phyloP scores from a whole-genome alignment of 2,329 filamentous ascomycete species.

The Madurella fahalii region DNA sequence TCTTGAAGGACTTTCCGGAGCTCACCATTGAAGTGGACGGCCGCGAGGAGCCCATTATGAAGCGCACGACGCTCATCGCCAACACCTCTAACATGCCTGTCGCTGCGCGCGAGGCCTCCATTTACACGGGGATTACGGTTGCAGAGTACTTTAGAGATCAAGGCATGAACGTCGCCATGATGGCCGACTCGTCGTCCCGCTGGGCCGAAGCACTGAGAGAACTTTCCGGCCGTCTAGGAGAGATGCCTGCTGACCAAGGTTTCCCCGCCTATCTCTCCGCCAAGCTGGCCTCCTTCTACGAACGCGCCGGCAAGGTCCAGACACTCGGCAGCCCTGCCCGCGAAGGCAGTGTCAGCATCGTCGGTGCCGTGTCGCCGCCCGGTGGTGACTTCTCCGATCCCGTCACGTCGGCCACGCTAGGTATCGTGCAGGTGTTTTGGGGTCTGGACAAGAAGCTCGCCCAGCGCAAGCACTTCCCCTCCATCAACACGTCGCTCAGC shows the following conservation, averaged over 20 bases:
- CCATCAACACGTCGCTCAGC: constrained; percentile 88
- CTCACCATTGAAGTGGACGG: constrained; percentile 92
- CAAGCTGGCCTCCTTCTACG: constrained; percentile 98
- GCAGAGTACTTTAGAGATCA: constrained; percentile 97
- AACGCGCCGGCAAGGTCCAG: constrained; percentile 85
- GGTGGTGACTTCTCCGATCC: constrained; percentile 99
- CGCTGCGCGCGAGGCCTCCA: constrained; percentile 94
- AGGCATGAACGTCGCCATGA: constrained; percentile 97
- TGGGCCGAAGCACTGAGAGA: constrained; percentile 99
- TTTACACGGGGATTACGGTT: constrained; percentile 94
- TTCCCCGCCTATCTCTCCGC: constrained; percentile 96
- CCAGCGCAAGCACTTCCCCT: constrained; percentile 98
- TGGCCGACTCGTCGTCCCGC: constrained; percentile 96
- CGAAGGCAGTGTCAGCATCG: constrained; percentile 90
- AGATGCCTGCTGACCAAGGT: constrained; percentile 99
- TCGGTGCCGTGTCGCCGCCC: constrained; percentile 93
- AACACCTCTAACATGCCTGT: constrained; percentile 99
- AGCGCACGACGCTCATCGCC: constrained; percentile 95
- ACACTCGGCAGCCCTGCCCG: constrained; percentile 85
- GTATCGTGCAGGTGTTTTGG: constrained; percentile 99
- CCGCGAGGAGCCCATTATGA: constrained; percentile 98
- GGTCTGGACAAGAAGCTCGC: constrained; percentile 99
- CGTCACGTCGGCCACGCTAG: constrained; percentile 86
- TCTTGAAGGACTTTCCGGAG: constrained; percentile 99
- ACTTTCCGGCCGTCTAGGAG: constrained; percentile 94